Conservation (phyloP, 345 rosid species). For the Gynandropsis gynandra region DNA sequence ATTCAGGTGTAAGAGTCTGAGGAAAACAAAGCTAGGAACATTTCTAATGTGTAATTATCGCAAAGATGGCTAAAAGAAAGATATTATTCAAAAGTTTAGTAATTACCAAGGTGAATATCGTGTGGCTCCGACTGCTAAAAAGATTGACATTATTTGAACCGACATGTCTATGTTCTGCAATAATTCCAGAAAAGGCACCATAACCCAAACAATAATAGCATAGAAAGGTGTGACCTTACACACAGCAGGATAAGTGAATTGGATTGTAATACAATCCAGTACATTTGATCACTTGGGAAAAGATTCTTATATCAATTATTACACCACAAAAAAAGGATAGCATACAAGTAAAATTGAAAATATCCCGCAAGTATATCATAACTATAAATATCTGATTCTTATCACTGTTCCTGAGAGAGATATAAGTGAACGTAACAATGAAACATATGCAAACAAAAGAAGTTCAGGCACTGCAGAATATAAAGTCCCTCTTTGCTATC, state of each 20-base stretch:
- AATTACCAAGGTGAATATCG: slow-evolving; percentile 81
- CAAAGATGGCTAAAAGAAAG: slow-evolving; percentile 4
- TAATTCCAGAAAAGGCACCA: slow-evolving; percentile 5
- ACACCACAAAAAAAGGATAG: no score
- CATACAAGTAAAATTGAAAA: no score
- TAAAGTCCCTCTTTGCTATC: background rate
- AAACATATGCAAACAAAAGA: slow-evolving; percentile 5
- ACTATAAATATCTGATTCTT: slow-evolving; percentile 3
- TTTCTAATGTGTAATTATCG: slow-evolving; percentile 5
- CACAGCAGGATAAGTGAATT: slow-evolving; percentile 5
- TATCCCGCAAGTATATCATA: background rate
- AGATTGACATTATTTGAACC: slow-evolving; percentile 94
- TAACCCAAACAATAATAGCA: slow-evolving; percentile 7
- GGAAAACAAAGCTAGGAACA: slow-evolving; percentile 14
- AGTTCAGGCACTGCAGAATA: slow-evolving; percentile 4
- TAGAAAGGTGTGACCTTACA: slow-evolving; percentile 9
- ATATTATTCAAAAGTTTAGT: slow-evolving; percentile 10
- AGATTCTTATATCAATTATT: background rate
- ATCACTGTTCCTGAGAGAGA: background rate
- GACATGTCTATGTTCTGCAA: slow-evolving; percentile 84
- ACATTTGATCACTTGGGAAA: slow-evolving; percentile 3
- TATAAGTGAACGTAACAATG: background rate
- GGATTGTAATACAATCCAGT: slow-evolving; percentile 7
- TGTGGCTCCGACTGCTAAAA: slow-evolving; percentile 95
- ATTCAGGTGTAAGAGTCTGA: background rate